Evolutionary conservation across 768 basidiomycete genomes (phyloP), one percentile per base, ranked within the genome.

Genomic region (Leccinum variicolor): DNA sequence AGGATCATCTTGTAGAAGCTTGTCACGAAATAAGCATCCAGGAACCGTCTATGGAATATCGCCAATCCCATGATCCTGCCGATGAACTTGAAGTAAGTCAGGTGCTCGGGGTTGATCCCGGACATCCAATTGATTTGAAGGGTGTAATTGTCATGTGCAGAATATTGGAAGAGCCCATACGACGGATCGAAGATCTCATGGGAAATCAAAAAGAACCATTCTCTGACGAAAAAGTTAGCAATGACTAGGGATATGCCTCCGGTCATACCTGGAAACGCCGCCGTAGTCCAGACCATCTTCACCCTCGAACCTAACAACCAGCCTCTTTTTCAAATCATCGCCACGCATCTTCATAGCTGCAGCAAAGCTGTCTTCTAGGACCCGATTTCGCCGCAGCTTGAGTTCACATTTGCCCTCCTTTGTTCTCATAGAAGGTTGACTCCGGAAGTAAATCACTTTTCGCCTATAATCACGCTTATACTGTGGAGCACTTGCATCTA

Each of bases 391-490:
- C 55, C 92, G 81, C 17, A 96, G 79, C 70, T 91, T 94, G 65
- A 94, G 73, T 68, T 94, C 92, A 64, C 91, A 94, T 69, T 93
- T 94, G 34, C 92, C 92, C 14, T 84, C 80, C 50, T 82, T 79
- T 8, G 81, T 75, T 47, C 90, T 81, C 79, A 96, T 87, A 53
- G 91, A 87, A 25, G 92, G 91, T 63, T 96, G 93, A 62, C 85
- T 88, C 59, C 93, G 82, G 82, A 96, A 94, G 76, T 95, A 95
- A 50, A 95, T 87, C 46, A 95, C 84, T 74, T 95, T 96, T 56
- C 92, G 79, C 61, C 93, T 78, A 71, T 95, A 96, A 74, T 96
- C 93, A 60, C 92, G 87, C 74, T 95, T 94, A 75, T 94, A 95
- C 74, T 95, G 92, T n/a, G 93, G 94, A 3, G 92, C 92, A 73